phyloP scores from a whole-genome alignment of 352 stramenopile species.

The Pythium phragmitis region DNA sequence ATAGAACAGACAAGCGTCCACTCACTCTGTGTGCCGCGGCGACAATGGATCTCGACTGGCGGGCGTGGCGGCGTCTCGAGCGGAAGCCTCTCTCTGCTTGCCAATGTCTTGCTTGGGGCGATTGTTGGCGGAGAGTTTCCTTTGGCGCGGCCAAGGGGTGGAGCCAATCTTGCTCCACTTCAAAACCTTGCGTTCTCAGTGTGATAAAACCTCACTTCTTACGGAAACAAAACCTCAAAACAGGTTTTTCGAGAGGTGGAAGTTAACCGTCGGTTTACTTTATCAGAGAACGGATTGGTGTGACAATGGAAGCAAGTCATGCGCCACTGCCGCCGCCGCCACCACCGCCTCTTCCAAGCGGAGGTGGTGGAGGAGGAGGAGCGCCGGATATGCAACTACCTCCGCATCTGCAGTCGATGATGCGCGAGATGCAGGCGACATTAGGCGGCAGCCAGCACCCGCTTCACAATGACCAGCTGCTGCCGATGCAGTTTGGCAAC shows the following conservation, averaged over 20 bases:
- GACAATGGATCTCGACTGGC: not conserved
- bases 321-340: slow-evolving; percentile 19
- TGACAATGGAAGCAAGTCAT: slow-evolving; percentile 7
- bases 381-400: slow-evolving; percentile 29
- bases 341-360: slow-evolving; percentile 19
- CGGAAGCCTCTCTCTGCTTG: not conserved
- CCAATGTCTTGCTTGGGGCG: not conserved
- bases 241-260: not conserved
- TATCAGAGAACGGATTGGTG: too few species aligned
- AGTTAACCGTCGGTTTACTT: not conserved
- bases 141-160: slow-evolving; percentile 1
- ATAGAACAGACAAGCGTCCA: slow-evolving; percentile 25
- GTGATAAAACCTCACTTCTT: not conserved
- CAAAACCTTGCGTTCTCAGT: not conserved
- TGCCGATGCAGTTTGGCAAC: slow-evolving; percentile 21
- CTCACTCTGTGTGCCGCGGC: slow-evolving; percentile 23
- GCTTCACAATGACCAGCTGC: slow-evolving; percentile 12
- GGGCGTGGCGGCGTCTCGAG: not conserved
- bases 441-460: slow-evolving; percentile 3
- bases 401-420: slow-evolving; percentile 51
- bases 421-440: slow-evolving; percentile 42
- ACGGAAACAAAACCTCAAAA: slow-evolving; percentile 5
- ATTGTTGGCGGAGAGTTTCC: slow-evolving; percentile 23
- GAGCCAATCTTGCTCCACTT: slow-evolving; percentile 16
- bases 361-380: not conserved